A percentile compares a stretch with the other conserved stretches of the same genome.
Conservation (phyloP, 2,329 filamentous ascomycete species). For the Chalaropsis ovoidea region DNA sequence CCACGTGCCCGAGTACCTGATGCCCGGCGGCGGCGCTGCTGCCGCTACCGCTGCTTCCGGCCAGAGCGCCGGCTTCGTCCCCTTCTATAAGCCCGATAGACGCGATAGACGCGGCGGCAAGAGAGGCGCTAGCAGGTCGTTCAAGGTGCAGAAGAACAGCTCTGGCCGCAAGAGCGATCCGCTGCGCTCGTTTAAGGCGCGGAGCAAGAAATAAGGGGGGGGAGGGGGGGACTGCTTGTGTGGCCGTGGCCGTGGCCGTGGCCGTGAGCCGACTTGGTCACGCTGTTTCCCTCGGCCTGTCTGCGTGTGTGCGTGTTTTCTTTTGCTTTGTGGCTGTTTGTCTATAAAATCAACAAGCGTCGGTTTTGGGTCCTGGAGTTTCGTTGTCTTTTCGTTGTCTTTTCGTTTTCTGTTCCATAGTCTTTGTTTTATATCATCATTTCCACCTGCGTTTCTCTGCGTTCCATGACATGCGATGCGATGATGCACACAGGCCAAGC, state of each 20-base stretch:
- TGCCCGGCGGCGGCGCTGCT: constrained; percentile 66
- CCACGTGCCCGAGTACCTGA: constrained; percentile 85
- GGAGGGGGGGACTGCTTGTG: background rate
- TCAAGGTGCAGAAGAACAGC: constrained; percentile 44
- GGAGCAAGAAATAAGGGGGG: constrained; percentile 29
- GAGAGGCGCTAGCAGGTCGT: constrained; percentile 30
- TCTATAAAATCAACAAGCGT: constrained; percentile 20
- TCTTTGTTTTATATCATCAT: background rate
- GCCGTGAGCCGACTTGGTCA: no score
- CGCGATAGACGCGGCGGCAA: constrained; percentile 36
- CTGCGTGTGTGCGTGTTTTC: background rate
- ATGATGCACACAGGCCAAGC: no score
- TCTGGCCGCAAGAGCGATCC: constrained; percentile 57
- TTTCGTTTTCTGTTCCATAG: constrained; percentile 3
- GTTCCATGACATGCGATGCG: no score
- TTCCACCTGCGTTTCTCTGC: background rate
- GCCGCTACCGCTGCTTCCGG: constrained; percentile 52
- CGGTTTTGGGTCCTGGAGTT: constrained; percentile 21
- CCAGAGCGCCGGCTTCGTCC: constrained; percentile 58
- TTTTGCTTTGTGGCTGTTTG: constrained; percentile 16
- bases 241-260: no score
- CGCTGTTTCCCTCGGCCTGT: no score
- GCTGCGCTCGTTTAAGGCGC: constrained; percentile 74
- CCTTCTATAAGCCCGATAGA: constrained; percentile 47
- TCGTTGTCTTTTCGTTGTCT: background rate